Evolutionary conservation across 2,329 filamentous ascomycete species (phyloP).

Genomic region (Myriosclerotinia duriaeana): DNA sequence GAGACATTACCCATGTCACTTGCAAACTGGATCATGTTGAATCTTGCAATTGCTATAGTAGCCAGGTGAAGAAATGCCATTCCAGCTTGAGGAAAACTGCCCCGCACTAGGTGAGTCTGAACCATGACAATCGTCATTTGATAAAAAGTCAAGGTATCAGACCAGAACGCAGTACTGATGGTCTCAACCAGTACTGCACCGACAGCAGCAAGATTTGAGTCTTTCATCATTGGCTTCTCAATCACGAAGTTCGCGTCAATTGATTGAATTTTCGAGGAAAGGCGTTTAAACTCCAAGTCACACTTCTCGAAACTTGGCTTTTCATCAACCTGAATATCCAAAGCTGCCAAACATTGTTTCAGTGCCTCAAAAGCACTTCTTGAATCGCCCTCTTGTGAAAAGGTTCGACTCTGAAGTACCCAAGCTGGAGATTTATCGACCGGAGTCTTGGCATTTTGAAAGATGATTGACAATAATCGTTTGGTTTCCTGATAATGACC

Average conservation of each 20-base stretch:
- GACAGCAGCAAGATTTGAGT: slow-evolving; percentile 59
- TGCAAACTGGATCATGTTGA: slow-evolving; percentile 68
- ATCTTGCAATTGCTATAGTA: slow-evolving; percentile 65
- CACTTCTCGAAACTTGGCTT: slow-evolving; percentile 72
- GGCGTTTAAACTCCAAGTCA: slow-evolving; percentile 68
- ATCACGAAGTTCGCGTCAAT: slow-evolving; percentile 53
- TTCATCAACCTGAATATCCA: slow-evolving; percentile 66
- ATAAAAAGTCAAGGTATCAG: slow-evolving; percentile 69
- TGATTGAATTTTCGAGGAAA: slow-evolving; percentile 59
- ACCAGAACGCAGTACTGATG: slow-evolving; percentile 71
- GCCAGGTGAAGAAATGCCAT: slow-evolving; percentile 67
- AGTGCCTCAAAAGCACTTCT: slow-evolving; percentile 67
- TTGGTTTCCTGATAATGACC: slow-evolving; percentile 67
- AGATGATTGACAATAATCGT: slow-evolving; percentile 66
- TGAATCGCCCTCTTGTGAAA: slow-evolving; percentile 71
- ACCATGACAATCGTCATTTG: slow-evolving; percentile 67
- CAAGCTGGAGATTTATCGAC: slow-evolving; percentile 82
- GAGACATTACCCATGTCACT: slow-evolving; percentile 63
- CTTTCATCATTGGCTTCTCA: slow-evolving; percentile 46
- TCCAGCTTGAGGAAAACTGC: slow-evolving; percentile 67
- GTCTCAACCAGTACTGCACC: slow-evolving; percentile 71
- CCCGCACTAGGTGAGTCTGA: slow-evolving; percentile 61
- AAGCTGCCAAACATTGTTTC: slow-evolving; percentile 66
- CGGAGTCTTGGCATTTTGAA: slow-evolving; percentile 66
- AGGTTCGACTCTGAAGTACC: slow-evolving; percentile 78